A percentile compares a stretch with the other conserved stretches of the same genome.
Evolutionary conservation across 2,329 filamentous ascomycete genomes (phyloP).

Genomic region (Fusarium cicatricum): DNA sequence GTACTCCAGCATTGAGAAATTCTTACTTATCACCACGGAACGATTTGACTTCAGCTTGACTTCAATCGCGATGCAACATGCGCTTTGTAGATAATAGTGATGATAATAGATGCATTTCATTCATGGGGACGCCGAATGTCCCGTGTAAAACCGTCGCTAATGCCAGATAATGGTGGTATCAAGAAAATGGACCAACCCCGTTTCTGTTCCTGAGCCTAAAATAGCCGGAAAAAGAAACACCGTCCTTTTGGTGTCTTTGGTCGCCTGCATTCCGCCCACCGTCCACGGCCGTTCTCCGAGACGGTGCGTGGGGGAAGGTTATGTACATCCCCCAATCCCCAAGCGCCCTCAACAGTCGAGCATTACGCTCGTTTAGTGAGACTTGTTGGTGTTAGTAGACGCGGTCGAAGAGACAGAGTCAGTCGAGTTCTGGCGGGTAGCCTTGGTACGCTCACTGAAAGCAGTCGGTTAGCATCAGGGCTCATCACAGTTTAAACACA

Average conservation of each 20-base stretch:
- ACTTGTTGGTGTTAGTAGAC: slow-evolving; percentile 41
- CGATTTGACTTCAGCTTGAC: neutral
- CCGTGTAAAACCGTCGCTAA: slow-evolving; percentile 37
- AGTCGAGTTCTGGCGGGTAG: slow-evolving; percentile 47
- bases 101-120: slow-evolving; percentile 26
- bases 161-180: slow-evolving; percentile 32
- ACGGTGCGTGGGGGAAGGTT: neutral
- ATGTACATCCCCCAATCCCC: neutral
- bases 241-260: slow-evolving; percentile 15
- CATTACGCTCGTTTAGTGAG: slow-evolving; percentile 24
- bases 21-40: neutral
- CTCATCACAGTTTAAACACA: neutral
- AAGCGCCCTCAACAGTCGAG: neutral
- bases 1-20: too few relatives aligned
- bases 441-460: slow-evolving; percentile 52
- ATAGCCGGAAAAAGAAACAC: slow-evolving; percentile 8
- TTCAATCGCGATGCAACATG: neutral
- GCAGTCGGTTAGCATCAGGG: slow-evolving; percentile 22
- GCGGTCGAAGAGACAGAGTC: slow-evolving; percentile 47
- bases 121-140: slow-evolving; percentile 33
- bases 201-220: slow-evolving; percentile 17
- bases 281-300: neutral
- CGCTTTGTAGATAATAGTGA: neutral
- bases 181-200: slow-evolving; percentile 17
- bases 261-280: slow-evolving; percentile 1